A percentile compares a stretch with the other conserved stretches of the same genome.
Evolutionary conservation across 805 yeast genomes (phyloP).

Genomic region (Yamadazyma olivae): DNA sequence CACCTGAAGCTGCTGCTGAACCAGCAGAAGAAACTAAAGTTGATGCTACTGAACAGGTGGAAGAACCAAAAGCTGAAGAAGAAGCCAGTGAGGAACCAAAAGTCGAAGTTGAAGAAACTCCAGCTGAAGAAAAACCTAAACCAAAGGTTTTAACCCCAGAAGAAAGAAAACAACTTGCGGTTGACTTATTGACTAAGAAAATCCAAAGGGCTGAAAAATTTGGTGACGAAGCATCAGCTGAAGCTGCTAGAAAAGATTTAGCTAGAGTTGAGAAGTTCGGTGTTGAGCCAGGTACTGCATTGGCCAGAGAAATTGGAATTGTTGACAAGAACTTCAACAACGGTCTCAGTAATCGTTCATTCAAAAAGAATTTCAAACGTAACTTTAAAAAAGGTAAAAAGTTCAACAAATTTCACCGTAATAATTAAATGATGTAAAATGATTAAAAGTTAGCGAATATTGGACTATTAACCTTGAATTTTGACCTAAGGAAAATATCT

Average conservation of each 20-base stretch:
- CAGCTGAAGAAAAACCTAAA: constrained; percentile 27
- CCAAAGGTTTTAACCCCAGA: constrained; percentile 54
- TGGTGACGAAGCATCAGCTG: constrained; percentile 59
- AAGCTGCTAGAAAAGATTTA: constrained; percentile 57
- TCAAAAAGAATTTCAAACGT: constrained; percentile 6
- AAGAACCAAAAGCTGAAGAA: constrained; percentile 25
- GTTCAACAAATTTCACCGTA: no score
- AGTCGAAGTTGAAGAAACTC: constrained; percentile 8
- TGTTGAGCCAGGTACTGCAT: constrained; percentile 59
- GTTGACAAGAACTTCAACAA: constrained; percentile 34
- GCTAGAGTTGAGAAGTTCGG: constrained; percentile 84
- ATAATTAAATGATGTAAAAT: no score
- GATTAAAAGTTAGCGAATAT: no score
- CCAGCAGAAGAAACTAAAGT: constrained; percentile 13
- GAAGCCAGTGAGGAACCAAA: constrained; percentile 9
- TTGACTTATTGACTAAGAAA: constrained; percentile 64
- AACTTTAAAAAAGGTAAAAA: background rate
- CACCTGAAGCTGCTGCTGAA: constrained; percentile 15
- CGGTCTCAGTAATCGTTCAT: constrained; percentile 12
- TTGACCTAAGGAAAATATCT: no score
- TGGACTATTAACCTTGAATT: no score
- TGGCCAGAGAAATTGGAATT: constrained; percentile 66
- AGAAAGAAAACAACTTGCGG: constrained; percentile 65
- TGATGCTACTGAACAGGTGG: constrained; percentile 39
- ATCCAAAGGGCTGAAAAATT: constrained; percentile 75